Conservation (phyloP, 2,329 filamentous ascomycete genomes). For the Podosphaera leucotricha region DNA sequence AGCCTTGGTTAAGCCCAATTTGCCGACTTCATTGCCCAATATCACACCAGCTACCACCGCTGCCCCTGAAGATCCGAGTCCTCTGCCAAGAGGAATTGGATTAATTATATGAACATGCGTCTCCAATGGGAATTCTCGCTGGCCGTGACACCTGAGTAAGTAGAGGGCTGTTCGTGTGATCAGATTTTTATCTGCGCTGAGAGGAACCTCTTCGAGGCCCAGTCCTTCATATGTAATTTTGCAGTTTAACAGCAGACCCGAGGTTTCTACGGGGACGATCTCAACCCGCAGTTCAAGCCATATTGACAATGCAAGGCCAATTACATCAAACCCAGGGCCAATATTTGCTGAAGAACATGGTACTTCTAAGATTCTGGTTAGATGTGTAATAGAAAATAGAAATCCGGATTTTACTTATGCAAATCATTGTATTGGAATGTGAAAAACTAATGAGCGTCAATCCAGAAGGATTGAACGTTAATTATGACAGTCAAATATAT, state of each 20-base stretch:
- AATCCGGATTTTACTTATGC: neutral
- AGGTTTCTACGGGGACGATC: constrained; percentile 32
- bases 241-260: constrained; percentile 54
- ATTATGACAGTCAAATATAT: too few species aligned
- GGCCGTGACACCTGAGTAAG: constrained; percentile 75
- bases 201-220: constrained; percentile 47
- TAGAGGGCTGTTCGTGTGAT: constrained; percentile 88
- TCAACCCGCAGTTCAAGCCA: constrained; percentile 78
- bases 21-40: constrained; percentile 70
- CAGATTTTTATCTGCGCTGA: constrained; percentile 71
- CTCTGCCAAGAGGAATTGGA: constrained; percentile 77
- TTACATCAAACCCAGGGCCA: constrained; percentile 91
- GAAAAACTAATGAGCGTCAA: too few species aligned
- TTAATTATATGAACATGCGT: constrained; percentile 91
- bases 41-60: constrained; percentile 91
- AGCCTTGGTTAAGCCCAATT: constrained; percentile 52
- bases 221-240: constrained; percentile 68
- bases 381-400: neutral
- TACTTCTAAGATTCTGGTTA: constrained; percentile 22
- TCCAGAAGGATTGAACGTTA: too few species aligned
- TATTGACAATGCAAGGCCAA: constrained; percentile 79
- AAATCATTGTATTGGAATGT: neutral
- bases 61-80: constrained; percentile 83
- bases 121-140: constrained; percentile 59
- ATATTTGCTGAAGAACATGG: constrained; percentile 96